These are phyloP conservation scores for Krasilnikovozyma curviuscula DNA, from an alignment of 768 basidiomycete species.

Conservation along the genomic window DNA sequence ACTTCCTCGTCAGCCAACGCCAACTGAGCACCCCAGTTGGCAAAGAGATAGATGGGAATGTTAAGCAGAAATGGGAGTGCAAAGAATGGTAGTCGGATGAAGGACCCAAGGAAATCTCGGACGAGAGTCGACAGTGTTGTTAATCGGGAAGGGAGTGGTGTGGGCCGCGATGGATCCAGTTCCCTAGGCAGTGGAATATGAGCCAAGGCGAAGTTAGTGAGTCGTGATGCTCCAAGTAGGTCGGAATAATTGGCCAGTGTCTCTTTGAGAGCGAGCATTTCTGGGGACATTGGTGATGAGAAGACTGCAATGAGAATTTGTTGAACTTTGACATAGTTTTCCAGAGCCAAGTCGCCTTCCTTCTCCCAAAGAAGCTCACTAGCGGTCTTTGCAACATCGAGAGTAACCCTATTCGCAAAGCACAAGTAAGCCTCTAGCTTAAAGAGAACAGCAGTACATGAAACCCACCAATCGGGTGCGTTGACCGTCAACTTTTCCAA, in stretches of 20 bases:
- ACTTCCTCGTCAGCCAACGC: constrained; percentile 52
- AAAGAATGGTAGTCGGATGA: constrained; percentile 72
- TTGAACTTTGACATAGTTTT: constrained; percentile 62
- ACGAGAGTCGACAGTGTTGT: constrained; percentile 58
- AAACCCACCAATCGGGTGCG: constrained; percentile 61
- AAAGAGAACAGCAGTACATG: neutral
- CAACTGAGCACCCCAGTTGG: constrained; percentile 49
- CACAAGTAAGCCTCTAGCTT: neutral
- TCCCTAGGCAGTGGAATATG: constrained; percentile 56
- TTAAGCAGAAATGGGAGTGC: constrained; percentile 52
- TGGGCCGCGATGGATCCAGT: constrained; percentile 57
- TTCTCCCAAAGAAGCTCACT: constrained; percentile 80
- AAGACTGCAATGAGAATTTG: constrained; percentile 34
- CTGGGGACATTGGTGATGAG: constrained; percentile 25
- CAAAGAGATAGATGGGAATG: constrained; percentile 54
- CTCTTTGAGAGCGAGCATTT: constrained; percentile 43
- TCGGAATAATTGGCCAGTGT: constrained; percentile 74
- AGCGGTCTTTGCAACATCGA: constrained; percentile 80
- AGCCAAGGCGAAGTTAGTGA: constrained; percentile 69
- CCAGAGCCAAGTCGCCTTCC: constrained; percentile 52
- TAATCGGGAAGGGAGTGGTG: constrained; percentile 63
- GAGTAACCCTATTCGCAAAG: constrained; percentile 8
- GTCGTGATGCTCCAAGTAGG: constrained; percentile 54
- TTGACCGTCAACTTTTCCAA: constrained; percentile 66
- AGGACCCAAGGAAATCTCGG: constrained; percentile 50